Base-by-base conservation (phyloP, 2,329 filamentous ascomycete species). In the Rhinocladiella similis region DNA sequence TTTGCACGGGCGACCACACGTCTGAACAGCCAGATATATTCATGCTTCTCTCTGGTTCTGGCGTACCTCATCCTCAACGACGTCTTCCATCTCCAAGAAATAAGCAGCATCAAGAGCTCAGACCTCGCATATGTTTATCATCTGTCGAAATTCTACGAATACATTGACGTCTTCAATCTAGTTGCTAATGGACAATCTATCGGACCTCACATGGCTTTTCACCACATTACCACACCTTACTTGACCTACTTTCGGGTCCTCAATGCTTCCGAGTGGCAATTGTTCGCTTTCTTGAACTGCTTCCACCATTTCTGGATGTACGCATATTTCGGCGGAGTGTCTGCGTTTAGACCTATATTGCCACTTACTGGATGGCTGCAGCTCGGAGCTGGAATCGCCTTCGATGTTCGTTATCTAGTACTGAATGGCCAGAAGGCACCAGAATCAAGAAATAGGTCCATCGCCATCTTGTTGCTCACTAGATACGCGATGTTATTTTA, bases 211-310 rank as follows among this genome's bases (percentile, higher is more conserved):
- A 68, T 69, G 55, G 65, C 62, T 16, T 67, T 70, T 38, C 65
- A 70, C 56, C 69, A 69, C 59, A 58, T 69, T n/a, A 68, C 67
- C 2, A 68, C 65, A 16, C 66, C 68, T 16, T 69, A 69, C 52
- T 48, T 70, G 19, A 68, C 68, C 5, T 67, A 65, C 43, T 48
- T 66, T 46, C 66, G 68, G 12, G 63, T 67, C 25, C 50, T 60
- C 29, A 54, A 52, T 22, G 50, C 54, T 45, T 48, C 54, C 20
- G 68, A 65, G 12, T 71, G 69, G 68, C 61, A 63, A 45, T 19
- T 66, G 9, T 63, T 71, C 36, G 68, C 65, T n/a, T 53, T 46
- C 3, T 49, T 67, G 18, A 69, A 71, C 46, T 63, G 67, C 19
- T 53, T 68, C 22, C 66, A 69, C 46, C 66, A 70, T 54, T 56